Evolutionary conservation across 805 yeast genomes (phyloP).

Genomic region (Candida silvicultrix): DNA sequence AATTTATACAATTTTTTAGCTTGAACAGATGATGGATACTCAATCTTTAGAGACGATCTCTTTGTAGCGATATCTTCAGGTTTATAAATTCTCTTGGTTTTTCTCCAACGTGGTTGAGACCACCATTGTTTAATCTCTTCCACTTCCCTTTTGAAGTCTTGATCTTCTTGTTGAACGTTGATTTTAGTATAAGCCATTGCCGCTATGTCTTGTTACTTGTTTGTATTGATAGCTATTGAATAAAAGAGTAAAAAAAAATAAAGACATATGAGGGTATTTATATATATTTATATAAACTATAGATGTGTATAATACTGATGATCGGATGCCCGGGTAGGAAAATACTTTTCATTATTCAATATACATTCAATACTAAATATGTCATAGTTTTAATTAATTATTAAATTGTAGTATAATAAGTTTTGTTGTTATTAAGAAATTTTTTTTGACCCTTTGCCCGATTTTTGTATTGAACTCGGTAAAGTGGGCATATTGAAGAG

Average conservation of each 20-base stretch:
- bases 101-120: slow-evolving; percentile 86
- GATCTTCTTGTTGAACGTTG: slow-evolving; percentile 12
- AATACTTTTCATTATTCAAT: too few species aligned
- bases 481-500: background rate
- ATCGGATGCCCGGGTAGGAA: too few species aligned
- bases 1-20: slow-evolving; percentile 75
- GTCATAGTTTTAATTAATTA: too few species aligned
- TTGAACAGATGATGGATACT: slow-evolving; percentile 72
- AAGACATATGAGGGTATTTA: too few species aligned
- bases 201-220: too few species aligned
- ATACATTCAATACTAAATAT: too few species aligned
- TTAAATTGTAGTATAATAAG: too few species aligned
- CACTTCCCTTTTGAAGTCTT: slow-evolving; percentile 40
- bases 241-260: too few species aligned
- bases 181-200: slow-evolving; percentile 5
- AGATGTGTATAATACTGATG: too few species aligned
- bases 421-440: too few species aligned
- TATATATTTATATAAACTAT: too few species aligned
- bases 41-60: slow-evolving; percentile 72
- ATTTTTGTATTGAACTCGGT: background rate
- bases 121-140: slow-evolving; percentile 82
- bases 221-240: too few species aligned
- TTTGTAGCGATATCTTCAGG: slow-evolving; percentile 86
- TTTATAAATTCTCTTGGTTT: slow-evolving; percentile 81
- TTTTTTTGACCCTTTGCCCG: slow-evolving; percentile 1